Evolutionary conservation across 139 green algal species (phyloP), one percentile per base, ranked within the genome.

Genomic region (Tetraselmis chui): DNA sequence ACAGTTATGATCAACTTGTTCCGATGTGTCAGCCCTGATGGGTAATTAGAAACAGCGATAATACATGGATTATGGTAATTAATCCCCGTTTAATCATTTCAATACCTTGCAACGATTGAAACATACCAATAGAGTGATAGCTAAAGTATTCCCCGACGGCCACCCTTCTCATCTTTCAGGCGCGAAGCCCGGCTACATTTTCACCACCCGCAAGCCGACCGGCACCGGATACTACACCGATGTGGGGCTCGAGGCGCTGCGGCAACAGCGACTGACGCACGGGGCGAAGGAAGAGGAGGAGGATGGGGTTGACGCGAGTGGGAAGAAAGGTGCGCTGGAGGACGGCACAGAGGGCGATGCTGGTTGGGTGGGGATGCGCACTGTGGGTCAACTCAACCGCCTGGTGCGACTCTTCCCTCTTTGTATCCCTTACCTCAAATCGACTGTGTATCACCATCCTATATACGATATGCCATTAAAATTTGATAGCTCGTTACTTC

Each of bases 341-440:
- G 83, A 31, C 26, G 79, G 59, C 31, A 76, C 76, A 28, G 84
- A 27, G 27, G 59, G 29, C 11, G 67, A 75, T 24, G 85, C 80
- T 0, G 91, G 89, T 29, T 98, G 94, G 95, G 84, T 94, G 76
- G 88, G 89, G 26, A 95, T 98, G 92, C 86, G 89, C 31, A 98
- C 92, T 1, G 94, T 98, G 18, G 95, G 91, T 22, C 88, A 98
- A 76, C 83, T 99, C 75, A 67, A 67, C 45, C 45, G 45, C 45
- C 45, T 67, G 45, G 45, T 67, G 45, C 45, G 45, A 5, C 45
- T 18, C 45, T 18, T 18, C 45, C 45, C 45, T n/a, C n/a, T n/a
- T n/a, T n/a, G n/a, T n/a, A n/a, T n/a, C n/a, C n/a, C n/a, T n/a
- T n/a, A n/a, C n/a, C n/a, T n/a, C n/a, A n/a, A n/a, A n/a, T n/a